These are phyloP conservation scores for Prunus fruticosa DNA, from an alignment of 306 rosid species.

Conservation along the genomic window DNA sequence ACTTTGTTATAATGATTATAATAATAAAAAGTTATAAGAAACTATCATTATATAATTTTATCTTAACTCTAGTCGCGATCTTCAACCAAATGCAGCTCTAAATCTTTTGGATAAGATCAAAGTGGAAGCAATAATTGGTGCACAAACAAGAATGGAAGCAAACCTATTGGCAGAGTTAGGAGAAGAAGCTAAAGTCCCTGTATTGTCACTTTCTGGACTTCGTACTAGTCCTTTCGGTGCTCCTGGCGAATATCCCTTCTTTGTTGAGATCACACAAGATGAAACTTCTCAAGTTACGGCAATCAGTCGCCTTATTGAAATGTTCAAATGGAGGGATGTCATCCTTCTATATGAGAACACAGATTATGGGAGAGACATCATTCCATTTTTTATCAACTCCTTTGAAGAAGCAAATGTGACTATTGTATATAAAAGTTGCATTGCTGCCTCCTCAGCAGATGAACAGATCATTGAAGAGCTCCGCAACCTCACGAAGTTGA, in stretches of 20 bases:
- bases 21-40: too few relatives aligned
- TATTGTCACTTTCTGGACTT: background rate
- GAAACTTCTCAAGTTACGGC: background rate
- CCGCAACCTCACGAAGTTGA: background rate
- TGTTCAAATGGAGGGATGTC: conserved; percentile 7
- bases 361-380: background rate
- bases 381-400: too few relatives aligned
- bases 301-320: background rate
- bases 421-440: background rate
- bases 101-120: too few relatives aligned
- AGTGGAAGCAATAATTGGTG: too few relatives aligned
- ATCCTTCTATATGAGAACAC: conserved; percentile 1
- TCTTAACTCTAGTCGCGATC: too few relatives aligned
- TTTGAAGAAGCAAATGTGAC: too few relatives aligned
- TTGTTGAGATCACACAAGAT: background rate
- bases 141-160: too few relatives aligned
- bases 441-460: background rate
- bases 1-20: too few relatives aligned
- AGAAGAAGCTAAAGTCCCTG: conserved; percentile 2
- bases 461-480: conserved; percentile 12
- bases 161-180: conserved; percentile 1
- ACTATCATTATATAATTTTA: too few relatives aligned
- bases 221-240: background rate
- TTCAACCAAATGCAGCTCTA: too few relatives aligned
- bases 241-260: background rate